These are phyloP conservation scores for Westerdykella sp. DNA, from an alignment of 2,329 filamentous ascomycete species.

Conservation along the genomic window DNA sequence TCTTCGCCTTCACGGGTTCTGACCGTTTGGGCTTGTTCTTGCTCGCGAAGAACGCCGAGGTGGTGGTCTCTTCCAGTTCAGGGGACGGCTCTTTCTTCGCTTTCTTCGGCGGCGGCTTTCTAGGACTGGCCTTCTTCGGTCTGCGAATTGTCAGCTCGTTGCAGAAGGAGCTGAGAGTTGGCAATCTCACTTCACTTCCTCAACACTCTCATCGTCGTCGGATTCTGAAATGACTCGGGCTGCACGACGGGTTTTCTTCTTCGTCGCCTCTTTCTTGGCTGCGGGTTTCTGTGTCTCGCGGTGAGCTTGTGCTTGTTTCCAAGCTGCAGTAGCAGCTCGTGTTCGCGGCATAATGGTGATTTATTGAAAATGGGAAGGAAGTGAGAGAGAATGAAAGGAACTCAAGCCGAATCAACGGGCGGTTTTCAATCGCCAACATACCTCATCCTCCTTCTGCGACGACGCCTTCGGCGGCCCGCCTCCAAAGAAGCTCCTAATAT, in stretches of 20 bases:
- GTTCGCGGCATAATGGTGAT: slow-evolving; percentile 1
- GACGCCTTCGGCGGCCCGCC: slow-evolving; percentile 58
- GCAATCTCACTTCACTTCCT: slow-evolving; percentile 28
- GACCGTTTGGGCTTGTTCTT: slow-evolving; percentile 52
- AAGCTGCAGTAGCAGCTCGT: not conserved
- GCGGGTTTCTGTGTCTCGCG: slow-evolving; percentile 16
- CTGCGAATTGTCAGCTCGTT: slow-evolving; percentile 24
- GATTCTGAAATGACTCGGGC: slow-evolving; percentile 62
- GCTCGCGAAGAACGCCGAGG: slow-evolving; percentile 57
- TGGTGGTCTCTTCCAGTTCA: slow-evolving; percentile 53
- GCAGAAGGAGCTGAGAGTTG: slow-evolving; percentile 3
- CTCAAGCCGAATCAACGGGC: not conserved
- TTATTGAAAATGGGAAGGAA: not conserved
- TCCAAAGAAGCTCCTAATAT: slow-evolving; percentile 88
- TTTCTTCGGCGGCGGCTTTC: slow-evolving; percentile 56
- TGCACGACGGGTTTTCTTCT: slow-evolving; percentile 37
- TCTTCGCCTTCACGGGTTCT: slow-evolving; percentile 36
- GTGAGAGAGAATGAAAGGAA: slow-evolving; percentile 1
- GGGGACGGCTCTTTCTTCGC: slow-evolving; percentile 44
- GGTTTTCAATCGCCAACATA: slow-evolving; percentile 7
- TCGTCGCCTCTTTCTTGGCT: slow-evolving; percentile 34
- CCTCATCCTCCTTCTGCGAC: slow-evolving; percentile 29
- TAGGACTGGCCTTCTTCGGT: slow-evolving; percentile 43
- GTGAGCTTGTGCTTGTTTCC: slow-evolving; percentile 6
- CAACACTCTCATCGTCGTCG: slow-evolving; percentile 55